phyloP scores from a whole-genome alignment of 257 asterid species.

The Nemophila menziesii region DNA sequence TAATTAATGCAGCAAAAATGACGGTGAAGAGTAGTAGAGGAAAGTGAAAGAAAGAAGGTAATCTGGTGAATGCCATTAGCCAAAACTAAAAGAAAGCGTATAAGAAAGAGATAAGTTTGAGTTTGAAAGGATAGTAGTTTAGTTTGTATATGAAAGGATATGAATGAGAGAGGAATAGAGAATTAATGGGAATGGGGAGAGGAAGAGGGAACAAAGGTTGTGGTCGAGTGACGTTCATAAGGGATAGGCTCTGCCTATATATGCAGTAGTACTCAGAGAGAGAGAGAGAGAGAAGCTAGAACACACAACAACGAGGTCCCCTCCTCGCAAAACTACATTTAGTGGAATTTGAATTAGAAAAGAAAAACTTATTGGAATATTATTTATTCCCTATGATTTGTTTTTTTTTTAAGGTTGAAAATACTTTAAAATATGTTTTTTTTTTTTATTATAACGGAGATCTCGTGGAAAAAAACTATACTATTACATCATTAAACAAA shows the following conservation, averaged over 20 bases:
- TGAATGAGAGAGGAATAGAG: conserved; percentile 22
- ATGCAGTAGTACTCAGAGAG: conserved; percentile 24
- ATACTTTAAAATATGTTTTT: too few species aligned
- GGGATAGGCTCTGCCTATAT: conserved; percentile 43
- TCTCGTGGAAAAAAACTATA: too few species aligned
- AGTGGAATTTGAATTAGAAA: not conserved
- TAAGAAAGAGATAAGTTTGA: conserved; percentile 9
- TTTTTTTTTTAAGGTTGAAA: too few species aligned
- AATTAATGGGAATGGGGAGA: conserved; percentile 12
- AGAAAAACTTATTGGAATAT: too few species aligned
- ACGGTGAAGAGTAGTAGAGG: conserved; percentile 35
- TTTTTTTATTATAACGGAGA: too few species aligned
- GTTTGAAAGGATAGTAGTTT: not conserved
- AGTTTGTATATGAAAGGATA: conserved; percentile 10
- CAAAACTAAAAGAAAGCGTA: not conserved
- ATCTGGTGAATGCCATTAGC: conserved; percentile 23
- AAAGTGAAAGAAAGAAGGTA: conserved; percentile 13
- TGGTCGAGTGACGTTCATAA: conserved; percentile 50
- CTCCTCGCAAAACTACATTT: conserved; percentile 28
- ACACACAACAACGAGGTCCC: conserved; percentile 50
- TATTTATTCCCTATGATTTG: too few species aligned
- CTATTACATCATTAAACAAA: too few species aligned
- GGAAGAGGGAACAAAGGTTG: too few species aligned
- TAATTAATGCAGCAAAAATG: conserved; percentile 21
- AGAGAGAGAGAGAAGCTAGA: too few species aligned